These are phyloP conservation scores for Xylariaceae sp. DNA, from an alignment of 2,329 filamentous ascomycete genomes.

Conservation along the genomic window DNA sequence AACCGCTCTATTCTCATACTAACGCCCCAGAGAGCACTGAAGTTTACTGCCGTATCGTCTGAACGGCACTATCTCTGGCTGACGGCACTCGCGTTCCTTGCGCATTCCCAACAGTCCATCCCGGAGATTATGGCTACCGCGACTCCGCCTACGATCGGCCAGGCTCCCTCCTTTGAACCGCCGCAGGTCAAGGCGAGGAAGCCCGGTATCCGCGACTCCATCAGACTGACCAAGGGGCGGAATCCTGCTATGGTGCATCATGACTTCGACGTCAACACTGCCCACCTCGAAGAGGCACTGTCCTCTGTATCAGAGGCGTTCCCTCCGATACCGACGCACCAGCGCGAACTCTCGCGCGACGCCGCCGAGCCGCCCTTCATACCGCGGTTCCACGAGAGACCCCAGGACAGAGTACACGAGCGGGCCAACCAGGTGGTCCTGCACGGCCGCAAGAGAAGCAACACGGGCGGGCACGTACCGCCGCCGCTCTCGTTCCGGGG, in stretches of 20 bases:
- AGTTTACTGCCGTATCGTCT: constrained; percentile 82
- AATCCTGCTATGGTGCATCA: constrained; percentile 44
- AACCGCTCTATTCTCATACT: constrained; percentile 94
- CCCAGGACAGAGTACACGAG: constrained; percentile 43
- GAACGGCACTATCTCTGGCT: constrained; percentile 96
- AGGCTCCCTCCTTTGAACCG: constrained; percentile 55
- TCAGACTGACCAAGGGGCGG: constrained; percentile 81
- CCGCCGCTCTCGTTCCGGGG: constrained; percentile 76
- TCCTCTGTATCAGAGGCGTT: constrained; percentile 41
- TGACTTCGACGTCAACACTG: constrained; percentile 39
- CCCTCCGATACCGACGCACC: constrained; percentile 42
- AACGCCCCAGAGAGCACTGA: constrained; percentile 89
- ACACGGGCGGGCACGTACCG: constrained; percentile 75
- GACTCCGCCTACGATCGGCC: constrained; percentile 44
- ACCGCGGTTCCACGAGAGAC: constrained; percentile 67
- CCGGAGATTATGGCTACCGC: constrained; percentile 66
- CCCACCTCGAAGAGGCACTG: constrained; percentile 40
- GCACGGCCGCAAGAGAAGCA: constrained; percentile 86
- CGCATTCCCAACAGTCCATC: constrained; percentile 81
- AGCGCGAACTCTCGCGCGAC: constrained; percentile 56
- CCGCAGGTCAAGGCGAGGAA: constrained; percentile 52
- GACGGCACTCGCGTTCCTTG: constrained; percentile 90
- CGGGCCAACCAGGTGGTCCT: constrained; percentile 50
- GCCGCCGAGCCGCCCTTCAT: constrained; percentile 73
- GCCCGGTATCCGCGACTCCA: constrained; percentile 79